These are phyloP conservation scores for Fusarium virguliforme DNA, from an alignment of 2,329 filamentous ascomycete species.

Conservation along the genomic window DNA sequence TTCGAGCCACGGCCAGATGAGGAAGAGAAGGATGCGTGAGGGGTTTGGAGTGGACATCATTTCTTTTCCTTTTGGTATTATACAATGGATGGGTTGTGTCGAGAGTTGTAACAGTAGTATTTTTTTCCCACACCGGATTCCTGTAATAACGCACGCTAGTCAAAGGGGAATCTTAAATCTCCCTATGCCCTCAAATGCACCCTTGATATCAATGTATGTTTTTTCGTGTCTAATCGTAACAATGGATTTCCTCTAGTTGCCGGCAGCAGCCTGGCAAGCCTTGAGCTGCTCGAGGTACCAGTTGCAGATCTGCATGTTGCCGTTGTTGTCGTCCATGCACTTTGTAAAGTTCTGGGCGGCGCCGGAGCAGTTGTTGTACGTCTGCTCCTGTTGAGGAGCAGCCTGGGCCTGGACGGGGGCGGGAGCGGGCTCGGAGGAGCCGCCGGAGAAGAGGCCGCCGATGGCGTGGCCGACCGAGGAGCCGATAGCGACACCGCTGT, in stretches of 20 bases:
- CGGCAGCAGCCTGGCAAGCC: slow-evolving; percentile 85
- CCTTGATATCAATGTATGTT: slow-evolving; percentile 24
- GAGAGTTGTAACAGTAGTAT: slow-evolving; percentile 48
- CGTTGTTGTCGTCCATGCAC: slow-evolving; percentile 96
- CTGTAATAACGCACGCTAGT: slow-evolving; percentile 46
- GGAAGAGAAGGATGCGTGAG: slow-evolving; percentile 60
- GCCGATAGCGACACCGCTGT: slow-evolving; percentile 94
- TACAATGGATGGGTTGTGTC: slow-evolving; percentile 49
- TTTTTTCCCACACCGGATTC: slow-evolving; percentile 30
- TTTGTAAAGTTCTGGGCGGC: slow-evolving; percentile 90
- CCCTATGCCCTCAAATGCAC: slow-evolving; percentile 31
- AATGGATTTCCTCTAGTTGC: slow-evolving; percentile 53
- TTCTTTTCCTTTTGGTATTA: slow-evolving; percentile 48
- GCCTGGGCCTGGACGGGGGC: slow-evolving; percentile 65
- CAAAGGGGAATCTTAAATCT: slow-evolving; percentile 33
- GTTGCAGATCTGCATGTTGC: slow-evolving; percentile 95
- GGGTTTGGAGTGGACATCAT: slow-evolving; percentile 48
- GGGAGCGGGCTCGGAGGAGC: slow-evolving; percentile 69
- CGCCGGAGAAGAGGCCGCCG: slow-evolving; percentile 88
- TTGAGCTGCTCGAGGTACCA: slow-evolving; percentile 99
- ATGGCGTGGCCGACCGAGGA: slow-evolving; percentile 96
- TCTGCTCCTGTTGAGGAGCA: slow-evolving; percentile 64
- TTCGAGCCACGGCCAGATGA: slow-evolving; percentile 78
- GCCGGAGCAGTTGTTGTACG: slow-evolving; percentile 79
- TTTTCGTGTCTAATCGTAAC: slow-evolving; percentile 2